Percentiles rank a stretch among this genome's conserved stretches.
Conservation (phyloP, 2,329 filamentous ascomycete genomes). For the Chaetoscypha palmicola region DNA sequence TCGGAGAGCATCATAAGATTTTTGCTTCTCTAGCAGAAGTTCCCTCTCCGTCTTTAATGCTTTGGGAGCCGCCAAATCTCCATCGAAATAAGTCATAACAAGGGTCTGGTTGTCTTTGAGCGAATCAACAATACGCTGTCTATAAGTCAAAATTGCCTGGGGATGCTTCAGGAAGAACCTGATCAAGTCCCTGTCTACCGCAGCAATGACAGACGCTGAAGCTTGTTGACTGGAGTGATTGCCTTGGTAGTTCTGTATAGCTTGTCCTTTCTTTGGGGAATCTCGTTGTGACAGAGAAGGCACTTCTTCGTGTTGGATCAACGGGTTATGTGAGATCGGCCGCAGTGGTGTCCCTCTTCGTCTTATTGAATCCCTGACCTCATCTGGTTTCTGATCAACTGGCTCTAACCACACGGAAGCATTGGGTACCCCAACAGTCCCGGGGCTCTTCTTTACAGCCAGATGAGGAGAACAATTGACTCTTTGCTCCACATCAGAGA, state of each 20-base stretch:
- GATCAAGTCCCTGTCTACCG: slow-evolving; percentile 26
- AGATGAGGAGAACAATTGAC: slow-evolving; percentile 15
- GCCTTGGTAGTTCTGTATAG: slow-evolving; percentile 6
- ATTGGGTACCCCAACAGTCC: slow-evolving; percentile 7
- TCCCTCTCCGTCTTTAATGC: slow-evolving; percentile 22
- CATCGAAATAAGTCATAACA: slow-evolving; percentile 22
- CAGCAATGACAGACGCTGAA: slow-evolving; percentile 15
- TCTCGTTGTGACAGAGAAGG: slow-evolving; percentile 22
- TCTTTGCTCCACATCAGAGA: slow-evolving; percentile 16
- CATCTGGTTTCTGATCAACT: too few relatives aligned
- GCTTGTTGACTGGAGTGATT: slow-evolving; percentile 18
- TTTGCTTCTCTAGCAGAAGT: slow-evolving; percentile 20
- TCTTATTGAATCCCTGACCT: slow-evolving; percentile 10
- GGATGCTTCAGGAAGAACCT: slow-evolving; percentile 20
- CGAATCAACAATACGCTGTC: slow-evolving; percentile 15
- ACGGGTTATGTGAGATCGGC: slow-evolving; percentile 24
- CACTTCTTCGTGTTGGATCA: slow-evolving; percentile 17
- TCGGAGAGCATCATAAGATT: slow-evolving; percentile 16
- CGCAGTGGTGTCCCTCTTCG: slow-evolving; percentile 23
- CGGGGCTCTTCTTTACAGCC: slow-evolving; percentile 19
- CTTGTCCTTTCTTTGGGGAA: slow-evolving; percentile 19
- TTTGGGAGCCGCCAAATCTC: slow-evolving; percentile 15
- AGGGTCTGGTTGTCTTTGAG: slow-evolving; percentile 18
- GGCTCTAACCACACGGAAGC: too few relatives aligned
- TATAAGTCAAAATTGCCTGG: slow-evolving; percentile 17